These are phyloP conservation scores for Candida montana DNA, from an alignment of 805 yeast species.

Conservation along the genomic window DNA sequence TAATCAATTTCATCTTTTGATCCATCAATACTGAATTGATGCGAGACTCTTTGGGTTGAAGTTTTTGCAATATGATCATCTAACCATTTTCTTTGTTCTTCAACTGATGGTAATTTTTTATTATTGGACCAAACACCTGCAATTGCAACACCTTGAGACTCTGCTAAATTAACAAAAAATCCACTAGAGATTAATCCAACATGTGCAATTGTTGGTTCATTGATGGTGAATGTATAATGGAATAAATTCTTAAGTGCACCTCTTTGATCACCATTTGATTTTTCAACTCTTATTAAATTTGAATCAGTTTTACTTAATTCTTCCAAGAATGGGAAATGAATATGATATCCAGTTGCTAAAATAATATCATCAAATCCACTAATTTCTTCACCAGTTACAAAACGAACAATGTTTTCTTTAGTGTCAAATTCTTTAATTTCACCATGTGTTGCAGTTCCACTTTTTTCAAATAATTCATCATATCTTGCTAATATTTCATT, in stretches of 20 bases:
- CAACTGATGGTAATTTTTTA: conserved; percentile 1
- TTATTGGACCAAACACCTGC: conserved; percentile 9
- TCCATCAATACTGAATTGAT: too few relatives aligned
- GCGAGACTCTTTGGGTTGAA: too few relatives aligned
- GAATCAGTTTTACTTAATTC: conserved; percentile 11
- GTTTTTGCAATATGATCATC: too few relatives aligned
- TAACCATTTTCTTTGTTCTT: conserved; percentile 3
- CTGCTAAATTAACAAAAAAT: conserved; percentile 1
- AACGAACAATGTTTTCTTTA: conserved; percentile 8
- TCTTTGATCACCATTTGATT: conserved; percentile 6
- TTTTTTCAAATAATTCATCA: conserved; percentile 5
- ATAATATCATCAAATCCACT: conserved; percentile 30
- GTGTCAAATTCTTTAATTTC: conserved; percentile 8
- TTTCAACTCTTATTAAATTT: conserved; percentile 15
- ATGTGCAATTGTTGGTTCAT: conserved; percentile 34
- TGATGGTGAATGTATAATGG: conserved; percentile 31
- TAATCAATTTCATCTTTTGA: too few relatives aligned
- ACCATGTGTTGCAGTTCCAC: conserved; percentile 9
- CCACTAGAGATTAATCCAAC: conserved; percentile 23
- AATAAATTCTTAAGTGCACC: conserved; percentile 27
- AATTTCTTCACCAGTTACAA: conserved; percentile 22
- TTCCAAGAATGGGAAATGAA: conserved; percentile 31
- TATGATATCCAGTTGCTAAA: conserved; percentile 38
- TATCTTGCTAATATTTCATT: not conserved
- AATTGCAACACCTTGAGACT: conserved; percentile 6